Percentiles rank a stretch among this genome's conserved stretches.
phyloP scores from a whole-genome alignment of 371 early-diverging fungal genomes.

The Syncephalastrum racemosum region DNA sequence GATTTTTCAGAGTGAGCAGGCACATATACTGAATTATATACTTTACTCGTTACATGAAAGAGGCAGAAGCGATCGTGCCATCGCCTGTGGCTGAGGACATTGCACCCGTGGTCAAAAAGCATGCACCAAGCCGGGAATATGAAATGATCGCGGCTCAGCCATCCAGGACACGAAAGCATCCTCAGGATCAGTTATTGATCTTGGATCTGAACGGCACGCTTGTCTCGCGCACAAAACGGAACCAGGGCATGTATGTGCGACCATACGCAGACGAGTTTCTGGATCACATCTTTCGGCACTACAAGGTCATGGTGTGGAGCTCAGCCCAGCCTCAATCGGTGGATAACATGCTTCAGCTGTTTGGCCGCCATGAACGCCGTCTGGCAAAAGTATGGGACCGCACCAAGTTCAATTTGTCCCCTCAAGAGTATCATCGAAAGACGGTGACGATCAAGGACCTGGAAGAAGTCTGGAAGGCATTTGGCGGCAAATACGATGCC shows the following conservation, averaged over 20 bases:
- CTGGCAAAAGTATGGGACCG: conserved; percentile 65
- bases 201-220: conserved; percentile 79
- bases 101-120: no score
- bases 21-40: no score
- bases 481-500: conserved; percentile 46
- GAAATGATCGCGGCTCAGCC: no score
- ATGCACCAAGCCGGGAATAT: no score
- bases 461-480: conserved; percentile 46
- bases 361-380: conserved; percentile 39
- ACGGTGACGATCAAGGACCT: conserved; percentile 65
- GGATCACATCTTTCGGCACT: conserved; percentile 59
- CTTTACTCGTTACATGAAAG: no score
- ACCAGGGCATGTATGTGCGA: conserved; percentile 43
- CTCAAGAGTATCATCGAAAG: conserved; percentile 49
- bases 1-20: no score
- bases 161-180: no score
- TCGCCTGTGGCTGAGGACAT: conserved; percentile 1
- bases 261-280: conserved; percentile 60
- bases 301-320: conserved; percentile 80
- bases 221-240: conserved; percentile 37
- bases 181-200: conserved; percentile 48
- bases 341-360: conserved; percentile 51
- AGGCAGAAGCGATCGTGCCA: no score
- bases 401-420: conserved; percentile 50
- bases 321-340: conserved; percentile 69